Conservation (phyloP, 2,329 filamentous ascomycete species). For the Beauveria medogensis region DNA sequence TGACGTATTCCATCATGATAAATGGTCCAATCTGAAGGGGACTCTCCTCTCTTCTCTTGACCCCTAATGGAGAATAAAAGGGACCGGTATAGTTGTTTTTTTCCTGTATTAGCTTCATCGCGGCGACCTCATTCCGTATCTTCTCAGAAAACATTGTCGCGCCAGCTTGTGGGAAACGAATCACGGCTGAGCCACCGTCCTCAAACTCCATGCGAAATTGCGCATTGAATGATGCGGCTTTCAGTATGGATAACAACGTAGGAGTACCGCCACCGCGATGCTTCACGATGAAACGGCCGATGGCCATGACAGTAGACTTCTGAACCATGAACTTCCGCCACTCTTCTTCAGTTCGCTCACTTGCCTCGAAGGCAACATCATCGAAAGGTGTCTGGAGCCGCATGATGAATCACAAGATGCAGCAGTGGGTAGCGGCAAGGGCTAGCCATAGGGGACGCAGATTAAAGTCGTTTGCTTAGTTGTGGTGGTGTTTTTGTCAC, state of each 20-base stretch:
- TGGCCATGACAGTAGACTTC: background rate
- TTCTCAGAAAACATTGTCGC: no score
- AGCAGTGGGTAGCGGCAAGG: background rate
- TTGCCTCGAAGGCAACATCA: conserved; percentile 4
- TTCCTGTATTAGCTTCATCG: no score
- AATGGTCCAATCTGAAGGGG: no score
- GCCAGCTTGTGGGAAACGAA: no score
- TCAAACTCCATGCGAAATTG: background rate
- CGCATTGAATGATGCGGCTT: background rate
- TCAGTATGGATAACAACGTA: background rate
- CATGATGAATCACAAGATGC: background rate
- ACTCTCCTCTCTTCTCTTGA: no score
- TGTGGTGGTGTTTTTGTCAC: background rate
- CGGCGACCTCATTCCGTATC: no score
- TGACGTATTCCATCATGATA: no score
- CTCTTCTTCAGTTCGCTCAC: background rate
- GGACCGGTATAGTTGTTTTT: no score
- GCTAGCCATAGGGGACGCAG: background rate
- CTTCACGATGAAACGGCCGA: conserved; percentile 8
- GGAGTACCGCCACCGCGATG: background rate
- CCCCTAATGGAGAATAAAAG: no score
- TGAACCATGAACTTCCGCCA: background rate
- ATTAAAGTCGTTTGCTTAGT: background rate
- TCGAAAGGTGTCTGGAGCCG: background rate
- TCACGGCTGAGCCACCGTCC: background rate